Evolutionary conservation across 768 basidiomycete genomes (phyloP), one percentile per base, ranked within the genome.

Genomic region (Tricholoma furcatifolium): DNA sequence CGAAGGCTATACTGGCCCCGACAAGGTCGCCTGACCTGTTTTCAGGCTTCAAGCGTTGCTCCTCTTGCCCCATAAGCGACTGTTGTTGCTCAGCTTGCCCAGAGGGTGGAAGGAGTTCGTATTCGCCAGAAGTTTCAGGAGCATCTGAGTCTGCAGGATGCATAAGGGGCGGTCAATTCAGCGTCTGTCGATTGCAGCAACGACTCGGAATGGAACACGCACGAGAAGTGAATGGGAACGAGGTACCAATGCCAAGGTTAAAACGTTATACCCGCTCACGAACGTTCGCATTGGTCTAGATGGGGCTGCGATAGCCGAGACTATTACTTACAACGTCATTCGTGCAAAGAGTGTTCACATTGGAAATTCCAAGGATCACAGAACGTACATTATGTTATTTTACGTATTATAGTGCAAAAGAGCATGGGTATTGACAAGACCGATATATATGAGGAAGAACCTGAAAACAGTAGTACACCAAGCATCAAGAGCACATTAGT

Each of bases 1-100:
- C 80, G 59, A 75, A 59, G 18, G 74, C 72, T 35, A 65, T 54
- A 50, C 67, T 61, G n/a, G 60, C 59, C 2, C 74, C 75, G 23
- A 66, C 14, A 2, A 31, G 20, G 50, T 83, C 81, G 0, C 76
- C 72, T 20, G 47, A 23, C 20, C 80, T 74, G 0, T 63, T 65
- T 56, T 81, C 78, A 21, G 55, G 27, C 43, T 60, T 58, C 44
- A 71, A 64, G 57, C 59, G 62, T 63, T 53, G 70, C 64, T 54
- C 74, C 60, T 64, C 69, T 68, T 55, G 57, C 18, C 60, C 58
- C 61, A 62, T 63, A 24, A 53, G 43, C 8, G 61, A 51, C 30
- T 50, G 55, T 44, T 40, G 44, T 30, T 54, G 47, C 52, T 52
- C 57, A 20, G 35, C 30, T 44, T 57, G 50, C 46, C 59, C 58